Evolutionary conservation across 257 asterid genomes (phyloP).

Genomic region (Vinca minor): DNA sequence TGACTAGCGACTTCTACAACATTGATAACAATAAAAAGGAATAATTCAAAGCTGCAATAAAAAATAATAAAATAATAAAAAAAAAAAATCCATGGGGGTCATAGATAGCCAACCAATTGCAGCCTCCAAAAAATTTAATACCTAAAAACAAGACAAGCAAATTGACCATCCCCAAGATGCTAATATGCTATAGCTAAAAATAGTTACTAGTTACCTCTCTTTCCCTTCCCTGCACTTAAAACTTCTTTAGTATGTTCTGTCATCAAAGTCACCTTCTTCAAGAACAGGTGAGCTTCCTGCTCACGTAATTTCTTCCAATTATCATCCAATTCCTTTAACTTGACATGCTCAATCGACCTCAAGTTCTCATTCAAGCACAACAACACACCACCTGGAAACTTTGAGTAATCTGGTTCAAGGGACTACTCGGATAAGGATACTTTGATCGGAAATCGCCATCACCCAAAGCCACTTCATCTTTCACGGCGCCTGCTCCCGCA

Average conservation of each 20-base stretch:
- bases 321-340: constrained; percentile 46
- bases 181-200: background rate
- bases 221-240: constrained; percentile 18
- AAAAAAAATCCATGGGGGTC: constrained; percentile 10
- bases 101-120: background rate
- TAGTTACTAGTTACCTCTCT: constrained; percentile 13
- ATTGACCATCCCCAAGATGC: background rate
- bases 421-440: constrained; percentile 37
- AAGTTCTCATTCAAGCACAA: constrained; percentile 26
- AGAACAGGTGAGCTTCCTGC: constrained; percentile 31
- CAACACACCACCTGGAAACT: background rate
- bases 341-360: constrained; percentile 28
- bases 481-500: background rate
- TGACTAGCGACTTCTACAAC: no score
- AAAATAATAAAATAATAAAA: no score
- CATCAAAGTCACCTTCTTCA: constrained; percentile 33
- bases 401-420: constrained; percentile 2
- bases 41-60: no score
- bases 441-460: constrained; percentile 25
- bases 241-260: constrained; percentile 30
- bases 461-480: constrained; percentile 1
- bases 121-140: background rate
- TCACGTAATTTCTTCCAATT: constrained; percentile 46
- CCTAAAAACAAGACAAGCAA: background rate
- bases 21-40: no score